These are phyloP conservation scores for Choanephora cucurbitarum DNA, from an alignment of 371 early-diverging fungal species.

Conservation along the genomic window DNA sequence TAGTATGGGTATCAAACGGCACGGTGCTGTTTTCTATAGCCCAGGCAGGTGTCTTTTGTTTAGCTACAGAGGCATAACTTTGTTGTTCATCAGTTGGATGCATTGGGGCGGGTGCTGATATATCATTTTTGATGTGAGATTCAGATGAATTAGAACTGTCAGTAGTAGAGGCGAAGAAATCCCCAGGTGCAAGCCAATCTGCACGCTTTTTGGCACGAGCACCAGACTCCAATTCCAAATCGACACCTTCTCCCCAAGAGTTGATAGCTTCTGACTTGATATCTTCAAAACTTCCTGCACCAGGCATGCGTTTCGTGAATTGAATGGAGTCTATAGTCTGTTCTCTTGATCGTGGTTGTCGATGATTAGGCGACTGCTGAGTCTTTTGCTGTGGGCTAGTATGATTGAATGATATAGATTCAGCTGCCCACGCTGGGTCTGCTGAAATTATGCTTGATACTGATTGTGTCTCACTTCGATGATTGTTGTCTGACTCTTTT, in stretches of 20 bases:
- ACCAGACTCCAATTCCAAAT: conserved; percentile 22
- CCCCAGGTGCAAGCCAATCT: conserved; percentile 31
- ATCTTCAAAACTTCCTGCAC: conserved; percentile 27
- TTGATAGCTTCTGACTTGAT: conserved; percentile 27
- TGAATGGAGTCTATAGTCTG: too few relatives aligned
- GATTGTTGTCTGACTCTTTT: too few relatives aligned
- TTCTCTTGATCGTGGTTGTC: too few relatives aligned
- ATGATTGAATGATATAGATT: too few relatives aligned
- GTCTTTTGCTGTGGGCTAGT: too few relatives aligned
- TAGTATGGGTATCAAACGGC: background rate
- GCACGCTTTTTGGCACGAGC: conserved; percentile 17
- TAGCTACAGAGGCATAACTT: conserved; percentile 8
- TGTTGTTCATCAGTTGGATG: background rate
- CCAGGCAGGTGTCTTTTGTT: conserved; percentile 13
- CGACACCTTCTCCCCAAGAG: conserved; percentile 35
- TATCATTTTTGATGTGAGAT: too few relatives aligned
- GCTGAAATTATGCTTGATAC: too few relatives aligned
- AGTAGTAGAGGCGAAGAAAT: conserved; percentile 18
- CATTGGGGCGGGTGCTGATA: too few relatives aligned
- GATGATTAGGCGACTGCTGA: too few relatives aligned
- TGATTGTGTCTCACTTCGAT: too few relatives aligned
- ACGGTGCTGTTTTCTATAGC: background rate
- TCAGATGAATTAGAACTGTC: too few relatives aligned
- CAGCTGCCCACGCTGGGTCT: too few relatives aligned
- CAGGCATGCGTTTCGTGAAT: conserved; percentile 10